phyloP scores from a whole-genome alignment of 441 rosid genomes.

The Sinapis alba region DNA sequence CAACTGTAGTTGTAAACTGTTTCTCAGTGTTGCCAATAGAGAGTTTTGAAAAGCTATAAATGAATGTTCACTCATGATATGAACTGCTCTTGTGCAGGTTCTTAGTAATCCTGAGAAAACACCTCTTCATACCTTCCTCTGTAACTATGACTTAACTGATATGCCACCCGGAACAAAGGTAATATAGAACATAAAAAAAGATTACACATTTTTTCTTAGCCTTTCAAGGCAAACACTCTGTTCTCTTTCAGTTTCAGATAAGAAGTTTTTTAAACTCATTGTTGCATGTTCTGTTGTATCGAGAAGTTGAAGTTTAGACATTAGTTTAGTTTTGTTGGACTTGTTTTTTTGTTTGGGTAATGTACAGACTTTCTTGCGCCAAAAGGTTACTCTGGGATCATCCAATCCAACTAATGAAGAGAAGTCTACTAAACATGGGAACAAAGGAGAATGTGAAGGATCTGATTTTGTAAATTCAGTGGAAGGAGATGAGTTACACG shows the following conservation, averaged over 20 bases:
- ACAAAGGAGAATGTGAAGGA: conserved; percentile 36
- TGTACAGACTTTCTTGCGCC: conserved; percentile 87
- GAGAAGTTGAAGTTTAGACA: conserved; percentile 14
- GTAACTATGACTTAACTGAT: conserved; percentile 92
- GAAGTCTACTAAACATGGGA: background rate
- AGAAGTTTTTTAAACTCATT: background rate
- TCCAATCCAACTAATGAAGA: conserved; percentile 46
- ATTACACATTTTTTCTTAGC: background rate
- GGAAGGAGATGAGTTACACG: conserved; percentile 34
- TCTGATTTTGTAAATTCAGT: conserved; percentile 47
- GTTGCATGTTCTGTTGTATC: background rate
- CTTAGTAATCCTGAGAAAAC: conserved; percentile 98
- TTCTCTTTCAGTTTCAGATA: background rate
- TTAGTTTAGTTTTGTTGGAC: conserved; percentile 6
- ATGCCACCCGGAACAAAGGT: conserved; percentile 97
- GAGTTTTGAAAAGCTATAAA: background rate
- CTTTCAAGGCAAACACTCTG: background rate
- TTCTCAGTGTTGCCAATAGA: background rate
- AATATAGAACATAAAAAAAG: conserved; percentile 27
- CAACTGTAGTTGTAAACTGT: background rate
- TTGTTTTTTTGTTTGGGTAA: conserved; percentile 19
- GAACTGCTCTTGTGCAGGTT: conserved; percentile 57
- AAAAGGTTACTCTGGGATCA: conserved; percentile 82
- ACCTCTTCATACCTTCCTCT: conserved; percentile 90
- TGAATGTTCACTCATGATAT: conserved; percentile 16